A percentile compares a stretch with the other conserved stretches of the same genome.
phyloP scores from a whole-genome alignment of 257 asterid genomes.

The Fraxinus quadrangulata region DNA sequence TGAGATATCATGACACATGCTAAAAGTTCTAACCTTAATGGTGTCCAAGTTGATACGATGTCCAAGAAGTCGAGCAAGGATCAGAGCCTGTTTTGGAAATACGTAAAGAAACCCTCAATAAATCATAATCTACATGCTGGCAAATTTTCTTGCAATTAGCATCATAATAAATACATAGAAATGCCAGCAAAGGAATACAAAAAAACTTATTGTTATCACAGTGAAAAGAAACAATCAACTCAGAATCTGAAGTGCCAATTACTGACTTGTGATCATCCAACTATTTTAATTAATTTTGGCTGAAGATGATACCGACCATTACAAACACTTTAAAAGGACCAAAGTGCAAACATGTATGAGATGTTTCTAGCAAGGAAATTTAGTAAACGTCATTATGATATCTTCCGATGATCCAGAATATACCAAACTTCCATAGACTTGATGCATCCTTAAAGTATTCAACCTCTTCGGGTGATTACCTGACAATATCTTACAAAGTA shows the following conservation, averaged over 20 bases:
- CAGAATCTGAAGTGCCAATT: not conserved
- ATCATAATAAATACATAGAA: not conserved
- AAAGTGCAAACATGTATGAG: constrained; percentile 1
- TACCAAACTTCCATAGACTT: no score
- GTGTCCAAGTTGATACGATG: constrained; percentile 61
- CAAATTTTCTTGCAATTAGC: not conserved
- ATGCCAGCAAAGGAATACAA: constrained; percentile 1
- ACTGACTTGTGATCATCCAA: not conserved
- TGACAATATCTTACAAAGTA: not conserved
- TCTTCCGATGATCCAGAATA: constrained; percentile 15
- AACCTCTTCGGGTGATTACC: constrained; percentile 12
- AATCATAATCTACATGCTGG: not conserved
- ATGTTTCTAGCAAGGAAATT: constrained; percentile 1
- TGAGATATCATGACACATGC: constrained; percentile 20
- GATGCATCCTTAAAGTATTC: not conserved
- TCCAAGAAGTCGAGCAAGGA: constrained; percentile 93
- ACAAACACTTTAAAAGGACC: not conserved
- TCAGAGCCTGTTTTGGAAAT: constrained; percentile 61
- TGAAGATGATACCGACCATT: not conserved
- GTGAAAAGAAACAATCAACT: not conserved
- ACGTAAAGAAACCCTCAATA: constrained; percentile 24
- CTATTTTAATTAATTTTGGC: not conserved
- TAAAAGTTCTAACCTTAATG: constrained; percentile 59
- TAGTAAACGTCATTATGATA: not conserved
- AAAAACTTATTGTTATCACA: not conserved